phyloP scores from a whole-genome alignment of 345 rosid species.

The Pelargonium nanum region DNA sequence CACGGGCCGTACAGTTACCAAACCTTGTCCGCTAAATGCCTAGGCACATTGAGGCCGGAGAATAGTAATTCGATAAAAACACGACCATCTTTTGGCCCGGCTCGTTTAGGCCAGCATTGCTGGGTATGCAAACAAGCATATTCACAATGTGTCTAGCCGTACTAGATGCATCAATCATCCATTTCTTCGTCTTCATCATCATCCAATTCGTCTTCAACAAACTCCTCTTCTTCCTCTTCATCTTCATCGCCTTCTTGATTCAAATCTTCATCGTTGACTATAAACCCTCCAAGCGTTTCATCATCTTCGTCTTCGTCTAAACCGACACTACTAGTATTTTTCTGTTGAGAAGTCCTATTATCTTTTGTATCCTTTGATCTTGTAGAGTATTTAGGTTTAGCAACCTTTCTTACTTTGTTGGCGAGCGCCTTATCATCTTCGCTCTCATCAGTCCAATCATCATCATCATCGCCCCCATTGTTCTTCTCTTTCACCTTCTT shows the following conservation, averaged over 20 bases:
- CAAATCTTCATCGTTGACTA: slow-evolving; percentile 42
- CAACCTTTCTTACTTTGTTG: slow-evolving; percentile 19
- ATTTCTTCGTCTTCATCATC: slow-evolving; percentile 13
- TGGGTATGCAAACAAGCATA: no score
- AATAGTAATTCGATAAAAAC: no score
- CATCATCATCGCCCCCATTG: slow-evolving; percentile 22
- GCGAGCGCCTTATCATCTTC: slow-evolving; percentile 40
- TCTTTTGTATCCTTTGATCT: slow-evolving; percentile 38
- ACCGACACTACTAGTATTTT: slow-evolving; percentile 11
- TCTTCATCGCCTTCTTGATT: slow-evolving; percentile 26
- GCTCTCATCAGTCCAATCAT: slow-evolving; percentile 55
- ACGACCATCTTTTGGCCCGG: no score
- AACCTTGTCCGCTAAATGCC: no score
- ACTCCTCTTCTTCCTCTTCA: slow-evolving; percentile 25
- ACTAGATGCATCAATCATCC: neutral
- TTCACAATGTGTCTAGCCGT: neutral
- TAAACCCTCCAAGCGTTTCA: slow-evolving; percentile 67
- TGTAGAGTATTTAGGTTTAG: slow-evolving; percentile 30
- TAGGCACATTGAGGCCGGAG: no score
- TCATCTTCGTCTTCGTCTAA: slow-evolving; percentile 33
- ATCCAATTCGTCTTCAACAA: slow-evolving; percentile 14
- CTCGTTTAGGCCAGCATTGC: no score
- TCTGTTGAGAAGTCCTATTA: slow-evolving; percentile 5
- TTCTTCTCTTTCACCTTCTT: slow-evolving; percentile 20
- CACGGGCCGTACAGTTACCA: no score